phyloP scores from a whole-genome alignment of 345 rosid species.

The Conringia planisiliqua region DNA sequence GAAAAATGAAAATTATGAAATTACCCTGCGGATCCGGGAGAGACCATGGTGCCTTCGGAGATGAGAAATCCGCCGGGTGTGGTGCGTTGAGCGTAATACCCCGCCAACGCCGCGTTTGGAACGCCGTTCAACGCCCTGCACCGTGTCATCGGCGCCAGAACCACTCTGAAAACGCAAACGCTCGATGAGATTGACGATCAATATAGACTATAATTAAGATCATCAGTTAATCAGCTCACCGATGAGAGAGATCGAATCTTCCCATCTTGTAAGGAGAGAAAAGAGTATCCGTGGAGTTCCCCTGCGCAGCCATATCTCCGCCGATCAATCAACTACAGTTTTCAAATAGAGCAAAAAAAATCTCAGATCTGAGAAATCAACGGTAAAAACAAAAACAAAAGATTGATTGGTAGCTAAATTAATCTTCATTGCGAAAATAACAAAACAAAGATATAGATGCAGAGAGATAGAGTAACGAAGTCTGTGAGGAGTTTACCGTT shows the following conservation, averaged over 20 bases:
- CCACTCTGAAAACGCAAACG: conserved; percentile 51
- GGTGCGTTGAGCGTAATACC: conserved; percentile 79
- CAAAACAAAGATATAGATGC: background rate
- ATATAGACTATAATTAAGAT: background rate
- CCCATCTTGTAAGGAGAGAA: conserved; percentile 78
- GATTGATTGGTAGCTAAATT: conserved; percentile 1
- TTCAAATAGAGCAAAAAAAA: background rate
- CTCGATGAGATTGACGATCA: background rate
- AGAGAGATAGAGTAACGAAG: background rate
- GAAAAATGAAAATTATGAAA: conserved; percentile 3
- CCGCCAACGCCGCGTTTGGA: conserved; percentile 61
- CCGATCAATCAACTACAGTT: background rate
- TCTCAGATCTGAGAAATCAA: conserved; percentile 21
- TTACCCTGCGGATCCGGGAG: conserved; percentile 70
- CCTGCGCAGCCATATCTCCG: conserved; percentile 6
- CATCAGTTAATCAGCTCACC: conserved; percentile 31
- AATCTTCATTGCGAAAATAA: background rate
- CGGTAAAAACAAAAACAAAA: background rate
- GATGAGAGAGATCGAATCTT: conserved; percentile 72
- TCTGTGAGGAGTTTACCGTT: conserved; percentile 11
- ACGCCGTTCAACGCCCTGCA: conserved; percentile 78
- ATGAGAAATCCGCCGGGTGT: conserved; percentile 81
- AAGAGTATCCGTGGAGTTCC: conserved; percentile 24
- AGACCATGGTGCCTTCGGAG: conserved; percentile 71
- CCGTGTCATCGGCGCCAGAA: conserved; percentile 87